Base-by-base conservation (phyloP, 2,329 filamentous ascomycete genomes). In the Cytospora chrysosperma region DNA sequence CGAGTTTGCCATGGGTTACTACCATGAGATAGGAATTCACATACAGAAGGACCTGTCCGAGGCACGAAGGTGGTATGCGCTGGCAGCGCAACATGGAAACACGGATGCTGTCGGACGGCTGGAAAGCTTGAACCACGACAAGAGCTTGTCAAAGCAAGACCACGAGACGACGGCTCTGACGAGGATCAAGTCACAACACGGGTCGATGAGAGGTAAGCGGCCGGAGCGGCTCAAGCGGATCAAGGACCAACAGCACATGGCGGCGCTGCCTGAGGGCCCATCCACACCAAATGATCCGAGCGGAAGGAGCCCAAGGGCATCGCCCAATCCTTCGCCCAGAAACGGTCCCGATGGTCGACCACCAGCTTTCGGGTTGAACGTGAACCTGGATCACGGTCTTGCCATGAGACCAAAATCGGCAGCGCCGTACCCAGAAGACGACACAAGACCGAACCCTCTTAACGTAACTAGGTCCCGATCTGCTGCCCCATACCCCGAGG, bases 1-100 rank as follows among this genome's bases (percentile, higher is more conserved):
- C 56, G 93, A 98, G 75, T 99, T 99, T 72, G 95, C 95, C 28
- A 86, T 99, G 81, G 94, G 94, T 13, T 99, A 99, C 76, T 99
- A 98, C 78, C 87, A 95, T 74, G 95, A 99, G 75, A 96, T 99
- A 69, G 95, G 95, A 69, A 96, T 99, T 73, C 88, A 93, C 72
- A 90, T 96, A 27, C 85, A 87, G n/a, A 90, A 92, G 68, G 91
- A 94, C 73, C 78, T 97, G 50, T 84, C 87, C 56, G 91, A 95
- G 74, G 94, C 95, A 1, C 83, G 90, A 67, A 87, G 83, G 67
- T 99, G 95, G 95, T 99, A 99, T 74, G 86, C 90, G 68, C 88
- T 92, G 71, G 94, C 95, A 9, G 90, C 93, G 32, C 89, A 91
- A 34, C 92, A 94, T 71, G 95, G 94, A 40, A 99, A 98, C 76